phyloP scores from a whole-genome alignment of 495 filamentous ascomycete species.

The Stereocaulon alpinum region DNA sequence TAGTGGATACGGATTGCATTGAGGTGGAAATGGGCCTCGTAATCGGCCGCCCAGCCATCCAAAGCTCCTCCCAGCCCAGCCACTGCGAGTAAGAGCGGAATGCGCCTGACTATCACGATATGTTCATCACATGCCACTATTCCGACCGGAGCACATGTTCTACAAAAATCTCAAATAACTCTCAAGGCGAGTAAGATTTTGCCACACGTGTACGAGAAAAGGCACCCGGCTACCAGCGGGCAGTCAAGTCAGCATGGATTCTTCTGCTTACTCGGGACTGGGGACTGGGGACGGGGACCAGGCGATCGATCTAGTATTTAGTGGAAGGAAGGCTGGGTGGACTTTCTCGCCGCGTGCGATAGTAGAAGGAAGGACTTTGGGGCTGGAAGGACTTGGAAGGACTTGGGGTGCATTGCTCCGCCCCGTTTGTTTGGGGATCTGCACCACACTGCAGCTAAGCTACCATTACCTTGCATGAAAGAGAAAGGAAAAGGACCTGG shows the following conservation, averaged over 20 bases:
- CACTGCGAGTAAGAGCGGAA: background rate
- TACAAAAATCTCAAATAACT: too few species aligned
- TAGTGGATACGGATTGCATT: background rate
- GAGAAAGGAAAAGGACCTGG: background rate
- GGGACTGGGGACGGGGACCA: too few species aligned
- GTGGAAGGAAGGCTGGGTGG: too few species aligned
- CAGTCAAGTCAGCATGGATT: too few species aligned
- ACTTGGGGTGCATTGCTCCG: background rate
- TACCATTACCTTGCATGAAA: background rate
- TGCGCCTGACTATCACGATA: background rate
- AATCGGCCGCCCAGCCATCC: background rate
- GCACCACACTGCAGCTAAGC: background rate
- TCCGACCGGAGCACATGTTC: too few species aligned
- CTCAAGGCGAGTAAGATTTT: too few species aligned
- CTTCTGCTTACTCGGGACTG: too few species aligned
- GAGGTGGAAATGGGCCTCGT: background rate
- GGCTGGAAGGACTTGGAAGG: background rate
- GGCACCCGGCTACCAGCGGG: too few species aligned
- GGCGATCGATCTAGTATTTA: too few species aligned
- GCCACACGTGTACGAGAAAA: too few species aligned
- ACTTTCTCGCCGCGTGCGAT: too few species aligned
- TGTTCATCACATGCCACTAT: background rate
- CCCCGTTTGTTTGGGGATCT: constrained; percentile 6
- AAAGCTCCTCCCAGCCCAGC: background rate
- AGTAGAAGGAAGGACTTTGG: too few species aligned